Base-by-base conservation (phyloP, 2,329 filamentous ascomycete genomes). In the Rugonectria rugulosa region DNA sequence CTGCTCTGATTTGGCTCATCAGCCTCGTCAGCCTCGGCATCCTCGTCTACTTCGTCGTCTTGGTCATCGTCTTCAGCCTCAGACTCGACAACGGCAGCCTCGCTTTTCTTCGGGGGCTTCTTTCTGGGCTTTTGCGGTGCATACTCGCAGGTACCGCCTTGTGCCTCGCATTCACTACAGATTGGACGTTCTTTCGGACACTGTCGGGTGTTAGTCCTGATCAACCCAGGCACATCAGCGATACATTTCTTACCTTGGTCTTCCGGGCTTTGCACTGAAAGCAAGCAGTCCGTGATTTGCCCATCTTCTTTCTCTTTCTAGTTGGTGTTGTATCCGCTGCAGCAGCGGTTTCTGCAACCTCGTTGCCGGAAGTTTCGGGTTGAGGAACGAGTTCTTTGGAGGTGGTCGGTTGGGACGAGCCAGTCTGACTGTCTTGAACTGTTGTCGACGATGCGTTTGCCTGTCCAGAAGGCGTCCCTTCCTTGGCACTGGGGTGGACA, bases 401-500 rank as follows among this genome's bases (percentile, higher is more conserved):
- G 7, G 72, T 73, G 26, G 63, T 70, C 3, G 67, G 65, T 9
- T 61, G 70, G 6, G 62, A 61, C 4, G 66, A 51, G 14, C 56
- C 61, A 26, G 65, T 37, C 32, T 66, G 61, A 11, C 59, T 65
- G 27, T 40, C 63, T 11, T 65, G 62, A 37, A 61, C 61, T 24
- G 60, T 37, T 23, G 66, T 59, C n/a, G 67, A 58, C n/a, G 69
- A 60, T 37, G 61, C 24, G 57, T 58, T 63, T 8, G 64, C 48
- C 11, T 70, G 57, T 3, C 73, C 68, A 4, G 68, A 61, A 14
- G 59, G 47, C 38, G 68, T 65, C 6, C 68, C 65, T 14, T 72
- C 70, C 41, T 65, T 68, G 31, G 77, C 76, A 7, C 70, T 72
- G 3, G 83, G 82, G 48, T 85, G 82, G 5, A 87, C 80, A 43